Evolutionary conservation across 331 rosid species (phyloP).

Genomic region (Malus hybrid): DNA sequence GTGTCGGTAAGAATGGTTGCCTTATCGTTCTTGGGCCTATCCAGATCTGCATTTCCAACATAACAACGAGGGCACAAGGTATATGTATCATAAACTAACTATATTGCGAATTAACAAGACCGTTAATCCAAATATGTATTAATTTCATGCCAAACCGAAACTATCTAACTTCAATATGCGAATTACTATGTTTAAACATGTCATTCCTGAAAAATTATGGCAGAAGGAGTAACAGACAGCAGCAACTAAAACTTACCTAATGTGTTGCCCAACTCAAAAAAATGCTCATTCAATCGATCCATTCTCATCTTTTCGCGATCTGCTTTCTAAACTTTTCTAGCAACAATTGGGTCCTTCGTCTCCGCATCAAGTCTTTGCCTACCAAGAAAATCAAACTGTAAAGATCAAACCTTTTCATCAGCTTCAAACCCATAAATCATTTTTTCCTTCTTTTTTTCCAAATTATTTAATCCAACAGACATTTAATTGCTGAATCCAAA

Average conservation of each 20-base stretch:
- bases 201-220: not conserved
- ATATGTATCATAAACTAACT: not conserved
- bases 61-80: not conserved
- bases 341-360: conserved; percentile 44
- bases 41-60: conserved; percentile 53
- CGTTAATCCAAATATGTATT: not conserved
- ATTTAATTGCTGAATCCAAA: not conserved
- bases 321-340: conserved; percentile 77
- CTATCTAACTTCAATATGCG: not conserved
- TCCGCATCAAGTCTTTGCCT: conserved; percentile 54
- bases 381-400: not conserved
- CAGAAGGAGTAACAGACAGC: not conserved
- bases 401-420: not conserved
- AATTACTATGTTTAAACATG: not conserved
- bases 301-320: conserved; percentile 91
- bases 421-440: not conserved
- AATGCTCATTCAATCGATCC: conserved; percentile 75
- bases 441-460: not conserved
- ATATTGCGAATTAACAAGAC: not conserved
- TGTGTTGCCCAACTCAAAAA: conserved; percentile 56
- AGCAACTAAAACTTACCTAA: conserved; percentile 41
- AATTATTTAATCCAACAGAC: not conserved
- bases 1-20: conserved; percentile 81
- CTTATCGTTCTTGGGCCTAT: conserved; percentile 92
- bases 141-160: not conserved